Evolutionary conservation across 805 yeast genomes (phyloP), one percentile per base, ranked within the genome.

Genomic region (Ogataea methanolica): DNA sequence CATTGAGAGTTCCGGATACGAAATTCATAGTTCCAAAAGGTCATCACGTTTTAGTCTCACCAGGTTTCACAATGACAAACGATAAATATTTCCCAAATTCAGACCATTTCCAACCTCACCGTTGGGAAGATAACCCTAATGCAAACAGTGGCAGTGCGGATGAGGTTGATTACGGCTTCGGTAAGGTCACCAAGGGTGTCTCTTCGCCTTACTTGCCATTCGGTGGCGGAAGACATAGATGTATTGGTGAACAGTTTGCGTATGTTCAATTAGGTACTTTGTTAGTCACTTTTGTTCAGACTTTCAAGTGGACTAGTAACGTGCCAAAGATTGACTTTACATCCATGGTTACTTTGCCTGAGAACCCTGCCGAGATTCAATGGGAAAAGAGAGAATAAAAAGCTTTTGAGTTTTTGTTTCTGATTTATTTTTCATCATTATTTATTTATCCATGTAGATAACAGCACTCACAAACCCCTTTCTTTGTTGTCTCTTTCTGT

Each of bases 161-260:
- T 33, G 57, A 78, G 45, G 84, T 90, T 40, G 98, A 92, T 69
- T 92, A 91, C 66, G 98, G 98, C n/a, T 92, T 92, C 60, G 97
- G 97, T 65, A 87, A 88, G 50, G 88, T 94, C 54, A 83, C 96
- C 41, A 94, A 94, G 72, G 99, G 98, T 71, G 98, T 92, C 45
- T 74, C 88, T 31, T 88, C 97, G 39, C 96, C 98, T 49, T 94
- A 89, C 71, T 80, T 94, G 66, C 99, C 99, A 47, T 94, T 94
- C 62, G 99, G 99, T 59, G 99, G 98, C 69, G 99, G 99, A 57
- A 87, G 99, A 78, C 99, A 94, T 69, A 86, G 99, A 74, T 94
- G 99, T 73, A 92, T 94, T 62, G 99, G 99, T 66, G 99, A 94
- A 71, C 98, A 92, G 67, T 94, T 94, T 72, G 99, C 99, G 23